These are phyloP conservation scores for Hemerocallis citrina DNA, from an alignment of 106 monocot genomes.

Conservation along the genomic window DNA sequence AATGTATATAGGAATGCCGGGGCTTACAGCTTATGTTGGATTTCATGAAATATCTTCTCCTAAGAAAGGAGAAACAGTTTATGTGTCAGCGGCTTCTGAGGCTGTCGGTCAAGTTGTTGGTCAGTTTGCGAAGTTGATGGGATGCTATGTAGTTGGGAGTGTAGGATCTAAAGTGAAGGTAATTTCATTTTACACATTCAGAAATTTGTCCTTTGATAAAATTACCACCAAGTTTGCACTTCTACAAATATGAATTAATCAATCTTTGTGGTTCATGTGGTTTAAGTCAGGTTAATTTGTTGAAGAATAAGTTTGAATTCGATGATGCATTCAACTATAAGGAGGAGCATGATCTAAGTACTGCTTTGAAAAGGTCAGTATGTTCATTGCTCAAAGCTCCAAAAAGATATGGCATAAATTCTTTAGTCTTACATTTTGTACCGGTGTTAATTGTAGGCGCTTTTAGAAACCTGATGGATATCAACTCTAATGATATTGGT, in stretches of 20 bases:
- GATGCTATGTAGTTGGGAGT: conserved; percentile 64
- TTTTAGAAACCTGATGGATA: not conserved
- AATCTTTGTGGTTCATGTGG: not conserved
- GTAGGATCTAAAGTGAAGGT: conserved; percentile 55
- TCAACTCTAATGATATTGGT: not conserved
- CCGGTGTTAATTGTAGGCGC: not conserved
- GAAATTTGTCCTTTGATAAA: not conserved
- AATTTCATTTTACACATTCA: not conserved
- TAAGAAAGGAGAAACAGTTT: conserved; percentile 56
- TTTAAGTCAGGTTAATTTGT: conserved; percentile 26
- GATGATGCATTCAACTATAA: conserved; percentile 67
- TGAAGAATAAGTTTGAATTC: conserved; percentile 52
- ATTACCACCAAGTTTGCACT: not conserved
- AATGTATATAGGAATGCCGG: conserved; percentile 48
- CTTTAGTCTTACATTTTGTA: no score
- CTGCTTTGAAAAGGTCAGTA: conserved; percentile 37
- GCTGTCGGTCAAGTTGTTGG: conserved; percentile 64
- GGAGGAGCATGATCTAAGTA: conserved; percentile 29
- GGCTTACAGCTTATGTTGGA: conserved; percentile 60
- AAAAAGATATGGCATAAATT: no score
- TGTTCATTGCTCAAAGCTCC: not conserved
- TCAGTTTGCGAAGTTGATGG: conserved; percentile 52
- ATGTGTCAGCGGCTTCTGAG: conserved; percentile 58
- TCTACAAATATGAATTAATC: not conserved
- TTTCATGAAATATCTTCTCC: conserved; percentile 53